Base-by-base conservation (phyloP, 192 early-diverging fungal species). In the Coemansia sp. region DNA sequence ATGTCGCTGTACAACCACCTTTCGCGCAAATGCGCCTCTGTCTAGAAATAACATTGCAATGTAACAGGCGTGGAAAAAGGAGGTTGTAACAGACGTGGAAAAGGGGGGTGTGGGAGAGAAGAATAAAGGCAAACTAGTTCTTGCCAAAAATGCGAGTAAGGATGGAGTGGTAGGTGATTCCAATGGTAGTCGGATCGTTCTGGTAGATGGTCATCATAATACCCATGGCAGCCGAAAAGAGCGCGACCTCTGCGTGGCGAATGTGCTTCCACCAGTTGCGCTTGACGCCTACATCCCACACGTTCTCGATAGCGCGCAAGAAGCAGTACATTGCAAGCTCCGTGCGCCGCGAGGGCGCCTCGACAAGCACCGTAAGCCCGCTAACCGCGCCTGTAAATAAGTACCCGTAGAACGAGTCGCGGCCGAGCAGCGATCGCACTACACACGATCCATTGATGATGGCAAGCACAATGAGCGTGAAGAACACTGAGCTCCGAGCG, bases 261-360 rank as follows among this genome's bases (percentile, higher is more conserved):
- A 92, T 78, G 56, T 89, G 85, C 35, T 68, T 74, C 61, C 86
- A 88, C 70, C 86, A 76, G 11, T 88, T 87, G 43, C 74, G 77
- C 59, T 86, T 67, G 23, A 85, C 83, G 34, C 89, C 78, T 52
- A 86, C 67, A 12, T 88, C 86, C 92, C 92, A 94, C 8, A 81
- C 69, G 8, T 85, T 83, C 70, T 92, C 92, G 35, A 94, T 49
- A 0, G 92, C 92, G 44, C 94, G 87, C 46, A 94, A 87, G 33
- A 94, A 71, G 67, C 90, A 92, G 70, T 97, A 97, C 72, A 97
- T 76, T 15, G 87, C 92, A 41, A 97, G 78, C 68, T 97, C 95
- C 71, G 89, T 64, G 45, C 87, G 88, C 39, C 90, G 85, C 6
- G 87, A 85, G 15, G 80, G 83, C 6, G 84, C 77, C 71, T 92